Percentiles rank a stretch among this genome's conserved stretches.
Evolutionary conservation across 2,329 filamentous ascomycete species (phyloP).

Genomic region (Colletotrichum sp.): DNA sequence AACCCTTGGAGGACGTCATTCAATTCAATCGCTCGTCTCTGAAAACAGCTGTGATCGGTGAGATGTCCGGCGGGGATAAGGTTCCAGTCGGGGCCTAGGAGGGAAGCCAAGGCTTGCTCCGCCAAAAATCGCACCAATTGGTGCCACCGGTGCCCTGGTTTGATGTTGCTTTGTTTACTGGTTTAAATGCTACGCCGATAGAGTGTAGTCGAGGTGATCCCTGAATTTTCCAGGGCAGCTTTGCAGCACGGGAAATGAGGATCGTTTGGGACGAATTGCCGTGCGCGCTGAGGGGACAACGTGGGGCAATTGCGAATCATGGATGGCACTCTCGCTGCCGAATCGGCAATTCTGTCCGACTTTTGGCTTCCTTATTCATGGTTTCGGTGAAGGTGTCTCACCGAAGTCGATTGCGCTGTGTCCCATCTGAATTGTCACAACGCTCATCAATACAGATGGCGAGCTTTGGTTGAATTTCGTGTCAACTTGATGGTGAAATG

Average conservation of each 20-base stretch:
- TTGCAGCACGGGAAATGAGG: background rate
- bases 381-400: background rate
- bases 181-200: background rate
- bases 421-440: background rate
- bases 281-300: background rate
- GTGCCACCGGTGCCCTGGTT: background rate
- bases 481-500: rapidly evolving
- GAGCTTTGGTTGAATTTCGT: background rate
- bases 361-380: background rate
- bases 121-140: background rate
- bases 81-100: background rate
- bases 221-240: background rate
- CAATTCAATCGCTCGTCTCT: background rate
- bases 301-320: constrained; percentile 4
- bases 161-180: background rate
- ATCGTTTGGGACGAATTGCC: background rate
- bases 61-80: background rate
- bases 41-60: background rate
- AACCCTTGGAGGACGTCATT: constrained; percentile 12
- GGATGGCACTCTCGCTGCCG: background rate
- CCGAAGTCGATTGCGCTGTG: background rate
- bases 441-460: background rate
- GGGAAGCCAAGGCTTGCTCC: background rate
- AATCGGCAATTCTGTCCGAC: background rate
- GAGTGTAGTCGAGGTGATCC: background rate